Base-by-base conservation (phyloP, 768 basidiomycete species). In the Coprinellus micaceus region DNA sequence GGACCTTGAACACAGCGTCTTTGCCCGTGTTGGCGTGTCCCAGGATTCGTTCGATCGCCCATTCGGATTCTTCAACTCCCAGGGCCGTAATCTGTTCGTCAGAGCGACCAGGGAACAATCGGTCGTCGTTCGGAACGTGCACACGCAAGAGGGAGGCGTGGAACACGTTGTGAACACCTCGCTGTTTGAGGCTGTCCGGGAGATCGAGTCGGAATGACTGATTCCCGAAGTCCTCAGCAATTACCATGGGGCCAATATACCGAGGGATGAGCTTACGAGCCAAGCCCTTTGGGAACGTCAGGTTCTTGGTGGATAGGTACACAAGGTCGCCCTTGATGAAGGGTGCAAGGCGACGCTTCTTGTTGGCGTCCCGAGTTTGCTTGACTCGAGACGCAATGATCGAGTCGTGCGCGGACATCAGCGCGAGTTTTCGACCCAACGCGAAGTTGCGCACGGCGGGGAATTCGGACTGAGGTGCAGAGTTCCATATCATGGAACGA, bases 51-150 rank as follows among this genome's bases (percentile, higher is more conserved):
- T 70, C 66, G 0, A 69, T 62, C 0, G 64, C 56, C 70, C 70
- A 73, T 60, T 72, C 65, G 1, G 54, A 48, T 47, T 33, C 30
- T 4, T 26, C 45, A 4, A 54, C 58, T 11, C 21, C 33, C 3
- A 17, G 36, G 25, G n/a, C 25, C 9, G 21, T n/a, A 4, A 71
- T 60, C 37, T 68, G 65, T 0, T 53, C 19, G 19, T 64, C 58
- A 17, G 61, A 48, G 0, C 72, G 65, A 0, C 64, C 64, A 1
- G 77, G 77, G 60, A 79, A 80, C 0, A 68, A 49, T 0, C 52
- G 0, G 29, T 69, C 59, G 52, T 79, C 71, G 56, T 79, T 80
- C 0, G 72, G 63, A 2, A 63, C 7, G 33, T 71, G 69, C 0
- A 64, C 61, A 0, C 64, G 17, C 0, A 79, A 63, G 13, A 71